Conservation (phyloP, 768 basidiomycete species). For the Phlebiopsis gigantea region DNA sequence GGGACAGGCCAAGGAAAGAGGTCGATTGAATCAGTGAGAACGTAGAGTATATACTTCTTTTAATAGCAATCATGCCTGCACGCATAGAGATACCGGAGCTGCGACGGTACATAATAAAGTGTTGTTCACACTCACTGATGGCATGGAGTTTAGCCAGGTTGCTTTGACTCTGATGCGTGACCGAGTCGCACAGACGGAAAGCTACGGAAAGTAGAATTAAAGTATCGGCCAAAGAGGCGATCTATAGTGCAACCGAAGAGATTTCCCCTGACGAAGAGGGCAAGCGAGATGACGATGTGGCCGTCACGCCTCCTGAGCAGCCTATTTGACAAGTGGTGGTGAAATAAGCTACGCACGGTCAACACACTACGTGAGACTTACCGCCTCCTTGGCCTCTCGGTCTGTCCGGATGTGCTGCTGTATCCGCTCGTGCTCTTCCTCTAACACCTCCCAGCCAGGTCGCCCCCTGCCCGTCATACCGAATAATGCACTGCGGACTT, state of each 20-base stretch:
- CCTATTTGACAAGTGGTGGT: not conserved
- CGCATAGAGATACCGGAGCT: too few relatives aligned
- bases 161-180: too few relatives aligned
- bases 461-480: constrained; percentile 34
- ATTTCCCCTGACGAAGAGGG: too few relatives aligned
- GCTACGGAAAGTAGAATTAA: not conserved
- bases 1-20: constrained; percentile 49
- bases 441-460: constrained; percentile 45
- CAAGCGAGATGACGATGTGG: too few relatives aligned
- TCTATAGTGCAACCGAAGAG: not conserved
- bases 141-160: too few relatives aligned
- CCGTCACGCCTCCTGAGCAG: not conserved
- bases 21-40: constrained; percentile 32
- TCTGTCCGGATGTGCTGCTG: constrained; percentile 10
- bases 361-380: not conserved
- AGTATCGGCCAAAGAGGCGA: not conserved
- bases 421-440: constrained; percentile 31
- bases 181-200: too few relatives aligned
- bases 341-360: not conserved
- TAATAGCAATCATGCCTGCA: too few relatives aligned
- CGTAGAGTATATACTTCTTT: too few relatives aligned
- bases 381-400: not conserved
- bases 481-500: constrained; percentile 48
- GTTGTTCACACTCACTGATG: too few relatives aligned
- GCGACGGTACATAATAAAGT: too few relatives aligned